A percentile compares a stretch with the other conserved stretches of the same genome.
These are phyloP conservation scores for Candida koratica DNA, from an alignment of 805 yeast species.

Conservation along the genomic window DNA sequence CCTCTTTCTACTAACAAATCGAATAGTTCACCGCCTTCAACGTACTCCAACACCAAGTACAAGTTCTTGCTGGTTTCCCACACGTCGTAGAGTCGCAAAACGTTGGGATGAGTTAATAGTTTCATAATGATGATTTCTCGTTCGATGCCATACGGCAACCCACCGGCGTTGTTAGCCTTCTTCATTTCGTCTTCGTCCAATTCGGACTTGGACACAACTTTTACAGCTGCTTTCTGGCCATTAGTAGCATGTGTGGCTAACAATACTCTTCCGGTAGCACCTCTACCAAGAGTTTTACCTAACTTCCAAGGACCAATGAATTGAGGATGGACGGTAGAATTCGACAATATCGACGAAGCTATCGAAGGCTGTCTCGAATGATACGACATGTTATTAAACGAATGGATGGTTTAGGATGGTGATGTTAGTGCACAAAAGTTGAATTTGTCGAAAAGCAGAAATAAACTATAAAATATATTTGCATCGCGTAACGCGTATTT, in stretches of 20 bases:
- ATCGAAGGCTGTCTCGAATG: conserved; percentile 61
- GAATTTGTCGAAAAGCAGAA: conserved; percentile 18
- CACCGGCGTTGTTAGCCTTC: conserved; percentile 22
- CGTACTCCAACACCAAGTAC: conserved; percentile 73
- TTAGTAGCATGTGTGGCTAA: conserved; percentile 65
- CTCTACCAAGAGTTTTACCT: conserved; percentile 76
- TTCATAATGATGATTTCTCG: conserved; percentile 97
- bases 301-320: conserved; percentile 79
- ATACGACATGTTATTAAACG: conserved; percentile 22
- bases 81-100: conserved; percentile 89
- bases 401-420: conserved; percentile 6
- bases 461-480: conserved; percentile 9
- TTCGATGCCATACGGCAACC: conserved; percentile 92
- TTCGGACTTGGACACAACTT: conserved; percentile 69
- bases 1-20: conserved; percentile 71
- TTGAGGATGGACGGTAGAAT: conserved; percentile 43
- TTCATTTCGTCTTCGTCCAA: conserved; percentile 38
- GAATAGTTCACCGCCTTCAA: conserved; percentile 84
- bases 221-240: conserved; percentile 79
- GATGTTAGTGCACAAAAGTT: neutral
- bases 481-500: conserved; percentile 16
- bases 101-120: conserved; percentile 87
- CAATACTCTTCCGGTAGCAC: conserved; percentile 78
- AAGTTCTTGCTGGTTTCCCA: conserved; percentile 96
- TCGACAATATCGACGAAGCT: conserved; percentile 51